Base-by-base conservation (phyloP, 2,329 filamentous ascomycete species). In the Domatiomyces catenatus region DNA sequence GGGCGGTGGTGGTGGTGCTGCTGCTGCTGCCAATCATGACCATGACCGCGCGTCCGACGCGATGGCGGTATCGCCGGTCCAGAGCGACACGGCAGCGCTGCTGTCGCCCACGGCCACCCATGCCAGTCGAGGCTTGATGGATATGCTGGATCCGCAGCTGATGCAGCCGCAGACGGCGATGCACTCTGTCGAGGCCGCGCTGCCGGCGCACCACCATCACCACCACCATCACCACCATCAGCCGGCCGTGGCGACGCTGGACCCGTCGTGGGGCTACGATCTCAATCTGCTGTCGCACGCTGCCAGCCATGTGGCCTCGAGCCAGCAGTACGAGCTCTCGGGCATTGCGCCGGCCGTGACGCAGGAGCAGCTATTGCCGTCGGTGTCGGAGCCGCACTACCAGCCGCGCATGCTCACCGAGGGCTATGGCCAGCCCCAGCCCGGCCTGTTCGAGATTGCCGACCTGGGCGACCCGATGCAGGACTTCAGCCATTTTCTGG, bases 221-320 rank as follows among this genome's bases (percentile, higher is more conserved):
- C 22, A 24, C 22, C 22, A 24, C 22, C 22, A 24, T 24, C 22
- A 24, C 6, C 22, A 24, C 6, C 67, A 68, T 44, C 63, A 64
- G 18, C 59, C 64, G 12, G 61, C 66, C 8, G 65, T 69, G 47
- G 61, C 67, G n/a, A 66, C 70, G 44, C 70, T 71, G 55, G 71
- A 72, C 59, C 70, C 69, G 3, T 71, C 69, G 5, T 72, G 70
- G 70, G 70, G 70, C n/a, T 72, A 72, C 55, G 70, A 72, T 51
- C 57, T 72, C 51, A 72, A 72, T 52, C 62, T 72, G 15, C 60
- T 72, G 28, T 72, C 70, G 8, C 70, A 72, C 60, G 70, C 70
- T 22, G 70, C 70, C 8, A 72, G 69, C 50, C 70, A 72, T 64
- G 70, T 72, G 42, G 70, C 70, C 19, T 64, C 71, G 26, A 69